Evolutionary conservation across 371 early-diverging fungal genomes (phyloP), one percentile per base, ranked within the genome.

Genomic region (Zopfochytrium polystomum): DNA sequence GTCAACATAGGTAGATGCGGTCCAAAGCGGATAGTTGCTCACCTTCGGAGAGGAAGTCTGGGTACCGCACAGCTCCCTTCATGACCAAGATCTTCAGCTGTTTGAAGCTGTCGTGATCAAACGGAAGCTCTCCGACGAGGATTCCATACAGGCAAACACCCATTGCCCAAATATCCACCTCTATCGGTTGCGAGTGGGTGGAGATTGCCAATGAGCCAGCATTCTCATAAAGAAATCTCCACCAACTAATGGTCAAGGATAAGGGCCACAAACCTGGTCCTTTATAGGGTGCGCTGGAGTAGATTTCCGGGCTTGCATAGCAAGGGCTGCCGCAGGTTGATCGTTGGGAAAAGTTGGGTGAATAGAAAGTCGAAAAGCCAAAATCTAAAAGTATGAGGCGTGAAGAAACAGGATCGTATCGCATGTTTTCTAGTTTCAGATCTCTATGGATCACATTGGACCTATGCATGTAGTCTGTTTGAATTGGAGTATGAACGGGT

Each of bases 381-480:
- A 94, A 94, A 63, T 94, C 96, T 20, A 89, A 81, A 23, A 91
- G 75, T 55, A 83, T 85, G 48, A 86, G 79, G 38, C 76, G 62
- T 23, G 34, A 43, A 15, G 65, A 62, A 32, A 68, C 54, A 27
- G 77, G 64, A 69, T 85, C 80, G 44, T 92, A 75, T 32, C 94
- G 70, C 38, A 96, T 87, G 69, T 96, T 96, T 72, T 96, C 96
- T 55, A 94, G 87, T 79, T 96, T 95, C 56, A 96, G 72, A 72
- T 95, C 94, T 64, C 90, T 63, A 65, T 74, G 75, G 33, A 71
- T 65, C 3, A 71, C 68, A 52, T 68, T 29, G 57, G 67, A 63
- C 26, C 58, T 45, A 48, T 74, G 75, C 4, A 58, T 32, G 43
- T 67, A 74, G 18, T 62, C 71, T 70, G 45, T 29, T 2, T 0